Base-by-base conservation (phyloP, 2,329 filamentous ascomycete species). In the Trichophyton verrucosum region DNA sequence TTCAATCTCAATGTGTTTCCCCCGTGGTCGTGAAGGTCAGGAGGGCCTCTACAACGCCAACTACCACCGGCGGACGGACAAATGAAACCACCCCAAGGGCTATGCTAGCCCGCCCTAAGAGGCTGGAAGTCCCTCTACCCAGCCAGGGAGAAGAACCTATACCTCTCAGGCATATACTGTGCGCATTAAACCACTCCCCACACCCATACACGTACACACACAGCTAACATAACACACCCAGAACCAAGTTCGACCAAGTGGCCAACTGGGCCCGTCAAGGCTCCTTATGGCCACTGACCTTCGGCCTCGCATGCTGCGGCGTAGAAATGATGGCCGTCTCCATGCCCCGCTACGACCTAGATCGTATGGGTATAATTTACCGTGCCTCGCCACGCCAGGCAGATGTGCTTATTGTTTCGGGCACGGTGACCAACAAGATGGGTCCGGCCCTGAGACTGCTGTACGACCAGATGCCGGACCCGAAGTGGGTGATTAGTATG, bases 351-450 rank as follows among this genome's bases (percentile, higher is more conserved):
- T 94, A 95, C 82, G 89, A 95, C 70, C 88, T 94, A 72, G 89
- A 95, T 76, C 84, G 90, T 40, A 80, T 92, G 62, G 89, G 90
- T 65, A 94, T 95, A 72, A 94, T 95, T 73, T 95, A 94, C 82
- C 86, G 89, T 67, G 89, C 89, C 62, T 92, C 88, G 13, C 89
- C 89, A 1, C 86, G 89, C 65, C 89, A 95, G 75, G 88, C 89
- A 63, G 90, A 95, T 74, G 87, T 95, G 66, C 94, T 95, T 89
- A 94, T 95, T 69, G 90, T 95, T 22, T 90, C 91, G 27, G 91
- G 91, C 62, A 96, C 91, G 33, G 82, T 96, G 64, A 95, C 89
- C 68, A 96, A 96, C 81, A 96, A 96, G 80, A 96, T 96, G 91
- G 90, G 89, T 0, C 89, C 91, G 1, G 91, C 91, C 38, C 78